Evolutionary conservation across 257 asterid species (phyloP).

Genomic region (Capsicum pubescens): DNA sequence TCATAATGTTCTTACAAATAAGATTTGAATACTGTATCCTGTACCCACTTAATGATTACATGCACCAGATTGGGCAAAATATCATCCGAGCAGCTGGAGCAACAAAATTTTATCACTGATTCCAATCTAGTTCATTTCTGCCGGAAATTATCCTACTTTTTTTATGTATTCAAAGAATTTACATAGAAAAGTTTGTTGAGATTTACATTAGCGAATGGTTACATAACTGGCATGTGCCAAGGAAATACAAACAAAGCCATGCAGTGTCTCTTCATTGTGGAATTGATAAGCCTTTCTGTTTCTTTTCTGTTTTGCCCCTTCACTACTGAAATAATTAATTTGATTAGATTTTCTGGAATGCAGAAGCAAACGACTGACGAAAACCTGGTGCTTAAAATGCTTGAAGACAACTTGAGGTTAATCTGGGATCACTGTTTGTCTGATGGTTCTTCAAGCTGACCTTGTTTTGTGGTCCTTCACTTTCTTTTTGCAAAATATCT

Average conservation of each 20-base stretch:
- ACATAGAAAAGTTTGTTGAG: not conserved
- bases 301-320: not conserved
- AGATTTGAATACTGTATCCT: not conserved
- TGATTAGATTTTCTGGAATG: slow-evolving; percentile 27
- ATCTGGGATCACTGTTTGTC: slow-evolving; percentile 49
- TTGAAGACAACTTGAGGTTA: slow-evolving; percentile 46
- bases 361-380: slow-evolving; percentile 42
- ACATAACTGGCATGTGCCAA: slow-evolving; percentile 2
- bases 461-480: not conserved
- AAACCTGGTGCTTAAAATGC: slow-evolving; percentile 41
- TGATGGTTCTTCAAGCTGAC: slow-evolving; percentile 32
- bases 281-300: not conserved
- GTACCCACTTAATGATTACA: not conserved
- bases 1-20: not conserved
- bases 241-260: not conserved
- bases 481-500: not conserved
- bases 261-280: slow-evolving; percentile 2
- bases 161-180: slow-evolving; percentile 6
- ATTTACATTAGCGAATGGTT: not conserved
- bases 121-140: not conserved
- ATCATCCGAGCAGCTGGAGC: slow-evolving; percentile 4
- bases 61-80: not conserved
- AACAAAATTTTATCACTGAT: not conserved
- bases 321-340: not conserved
- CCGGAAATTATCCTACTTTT: not conserved